phyloP scores from a whole-genome alignment of 176 grass and related monocot genomes.

The Zoysia pacifica region DNA sequence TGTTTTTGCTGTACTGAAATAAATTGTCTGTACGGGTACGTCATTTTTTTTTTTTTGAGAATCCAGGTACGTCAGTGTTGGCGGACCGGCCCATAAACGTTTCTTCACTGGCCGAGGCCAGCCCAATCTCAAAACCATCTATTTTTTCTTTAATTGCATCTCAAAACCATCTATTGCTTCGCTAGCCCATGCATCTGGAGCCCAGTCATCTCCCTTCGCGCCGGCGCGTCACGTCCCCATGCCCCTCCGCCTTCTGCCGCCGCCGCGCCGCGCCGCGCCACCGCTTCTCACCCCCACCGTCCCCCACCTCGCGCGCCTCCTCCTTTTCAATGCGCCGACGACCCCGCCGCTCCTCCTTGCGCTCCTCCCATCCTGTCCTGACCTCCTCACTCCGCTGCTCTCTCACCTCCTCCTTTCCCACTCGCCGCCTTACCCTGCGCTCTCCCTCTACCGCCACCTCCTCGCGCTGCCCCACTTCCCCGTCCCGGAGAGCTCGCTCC shows the following conservation, averaged over 20 bases:
- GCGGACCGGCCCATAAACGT: not conserved
- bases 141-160: too few species aligned
- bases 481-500: constrained; percentile 31
- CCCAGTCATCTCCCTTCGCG: not conserved
- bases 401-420: constrained; percentile 57
- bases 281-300: constrained; percentile 32
- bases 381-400: constrained; percentile 49
- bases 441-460: constrained; percentile 53
- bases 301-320: constrained; percentile 43
- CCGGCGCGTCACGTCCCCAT: constrained; percentile 16
- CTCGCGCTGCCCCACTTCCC: constrained; percentile 35
- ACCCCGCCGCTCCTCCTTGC: constrained; percentile 36
- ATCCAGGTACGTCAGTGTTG: too few species aligned
- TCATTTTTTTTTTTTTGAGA: too few species aligned
- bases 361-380: constrained; percentile 42
- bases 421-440: constrained; percentile 55
- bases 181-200: not conserved
- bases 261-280: constrained; percentile 29
- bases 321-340: constrained; percentile 42
- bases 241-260: constrained; percentile 32
- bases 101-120: not conserved
- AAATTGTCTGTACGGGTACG: too few species aligned
- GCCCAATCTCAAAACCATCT: not conserved
- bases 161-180: not conserved
- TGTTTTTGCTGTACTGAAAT: too few species aligned